Evolutionary conservation across 352 stramenopile species (phyloP).

Genomic region (Peronospora farinosa): DNA sequence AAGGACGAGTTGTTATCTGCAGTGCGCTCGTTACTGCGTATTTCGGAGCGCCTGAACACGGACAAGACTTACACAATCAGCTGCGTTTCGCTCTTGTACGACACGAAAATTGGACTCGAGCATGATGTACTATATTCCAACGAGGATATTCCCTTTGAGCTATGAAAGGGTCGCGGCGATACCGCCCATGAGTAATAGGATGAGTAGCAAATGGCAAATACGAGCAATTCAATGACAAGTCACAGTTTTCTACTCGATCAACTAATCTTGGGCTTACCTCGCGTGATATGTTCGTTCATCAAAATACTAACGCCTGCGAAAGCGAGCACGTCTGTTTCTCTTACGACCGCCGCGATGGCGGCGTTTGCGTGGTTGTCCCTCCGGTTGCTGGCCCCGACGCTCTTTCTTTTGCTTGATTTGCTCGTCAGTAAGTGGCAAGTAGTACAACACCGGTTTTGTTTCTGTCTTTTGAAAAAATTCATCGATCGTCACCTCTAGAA

Average conservation of each 20-base stretch:
- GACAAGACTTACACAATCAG: constrained; percentile 55
- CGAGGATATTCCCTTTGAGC: constrained; percentile 76
- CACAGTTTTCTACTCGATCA: constrained; percentile 12
- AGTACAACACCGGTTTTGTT: constrained; percentile 76
- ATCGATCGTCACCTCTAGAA: constrained; percentile 46
- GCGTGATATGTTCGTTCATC: constrained; percentile 1
- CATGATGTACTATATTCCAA: constrained; percentile 75
- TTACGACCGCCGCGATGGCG: constrained; percentile 33
- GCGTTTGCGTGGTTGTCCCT: constrained; percentile 22
- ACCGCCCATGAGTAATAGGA: constrained; percentile 15
- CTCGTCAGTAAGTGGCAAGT: constrained; percentile 66
- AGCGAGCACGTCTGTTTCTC: constrained; percentile 26
- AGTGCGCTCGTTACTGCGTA: constrained; percentile 63
- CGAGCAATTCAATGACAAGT: constrained; percentile 14
- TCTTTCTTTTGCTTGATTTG: constrained; percentile 46
- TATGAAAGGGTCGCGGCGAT: constrained; percentile 33
- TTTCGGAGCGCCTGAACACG: constrained; percentile 56
- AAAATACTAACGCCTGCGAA: constrained; percentile 18
- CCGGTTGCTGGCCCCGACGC: constrained; percentile 16
- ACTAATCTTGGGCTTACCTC: constrained; percentile 6
- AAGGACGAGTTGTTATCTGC: constrained; percentile 77
- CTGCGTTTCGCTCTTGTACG: constrained; percentile 74
- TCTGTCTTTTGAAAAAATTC: constrained; percentile 75
- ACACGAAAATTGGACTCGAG: constrained; percentile 79
- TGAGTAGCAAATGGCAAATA: constrained; percentile 5